A percentile compares a stretch with the other conserved stretches of the same genome.
Conservation (phyloP, 345 rosid genomes). For the Acer yangbiense region DNA sequence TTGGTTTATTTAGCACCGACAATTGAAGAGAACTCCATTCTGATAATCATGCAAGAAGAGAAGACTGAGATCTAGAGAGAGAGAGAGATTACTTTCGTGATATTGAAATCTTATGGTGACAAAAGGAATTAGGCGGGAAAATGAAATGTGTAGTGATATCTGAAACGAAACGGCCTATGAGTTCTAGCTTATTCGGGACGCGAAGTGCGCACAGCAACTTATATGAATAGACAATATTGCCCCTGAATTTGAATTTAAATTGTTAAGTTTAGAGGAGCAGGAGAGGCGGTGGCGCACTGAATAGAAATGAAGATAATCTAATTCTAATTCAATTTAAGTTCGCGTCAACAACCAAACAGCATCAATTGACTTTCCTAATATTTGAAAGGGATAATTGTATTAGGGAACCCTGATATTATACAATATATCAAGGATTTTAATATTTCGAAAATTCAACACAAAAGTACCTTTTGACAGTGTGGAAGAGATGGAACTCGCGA, state of each 20-base stretch:
- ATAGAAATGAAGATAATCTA: neutral
- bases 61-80: neutral
- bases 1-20: neutral
- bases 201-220: neutral
- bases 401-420: too few relatives aligned
- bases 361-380: too few relatives aligned
- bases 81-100: neutral
- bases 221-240: neutral
- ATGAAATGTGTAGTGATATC: neutral
- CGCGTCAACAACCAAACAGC: neutral
- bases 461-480: too few relatives aligned
- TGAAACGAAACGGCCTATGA: neutral
- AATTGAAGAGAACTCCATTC: neutral
- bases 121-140: conserved; percentile 13
- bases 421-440: too few relatives aligned
- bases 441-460: too few relatives aligned
- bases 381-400: too few relatives aligned
- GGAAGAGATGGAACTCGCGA: too few relatives aligned
- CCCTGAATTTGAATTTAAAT: neutral
- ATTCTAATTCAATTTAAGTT: neutral
- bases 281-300: neutral
- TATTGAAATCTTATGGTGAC: neutral
- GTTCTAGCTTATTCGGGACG: neutral
- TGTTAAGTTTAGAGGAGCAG: neutral
- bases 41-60: neutral